Base-by-base conservation (phyloP, 2,329 filamentous ascomycete species). In the Pseudovirgaria hyperparasitica region DNA sequence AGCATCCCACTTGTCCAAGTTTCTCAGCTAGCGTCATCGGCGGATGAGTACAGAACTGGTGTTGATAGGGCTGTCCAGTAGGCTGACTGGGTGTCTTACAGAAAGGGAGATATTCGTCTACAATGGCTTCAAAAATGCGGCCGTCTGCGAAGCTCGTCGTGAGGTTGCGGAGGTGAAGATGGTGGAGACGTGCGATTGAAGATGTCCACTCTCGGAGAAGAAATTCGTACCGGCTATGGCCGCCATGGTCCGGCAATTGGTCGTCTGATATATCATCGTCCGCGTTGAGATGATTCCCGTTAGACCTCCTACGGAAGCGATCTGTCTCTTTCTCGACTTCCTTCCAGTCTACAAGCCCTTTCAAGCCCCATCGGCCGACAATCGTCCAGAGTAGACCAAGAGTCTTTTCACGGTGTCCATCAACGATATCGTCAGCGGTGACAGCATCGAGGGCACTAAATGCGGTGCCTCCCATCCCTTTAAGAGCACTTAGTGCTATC, bases 341-440 rank as follows among this genome's bases (percentile, higher is more conserved):
- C 5, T 55, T 44, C 60, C 65, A 70, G 37, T 76, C 63, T 2
- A 76, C 54, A 1, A 76, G 54, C 5, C 48, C 53, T 5, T 53
- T 46, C 6, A 76, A 49, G 2, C 70, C 70, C 52, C 64, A 68
- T 45, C 62, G 63, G 21, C 65, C 65, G 19, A 76, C 62, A 13
- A 77, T 52, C 4, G 58, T 56, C 71, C 71, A 76, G 5, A 78
- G 54, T 7, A 76, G 52, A 5, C 60, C 63, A 23, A 77, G 55
- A 0, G 71, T 76, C 46, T 70, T 75, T 40, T 77, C 72, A 6
- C 72, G 63, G 38, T 75, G 70, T 3, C 72, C 72, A 37, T 76
- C 63, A 5, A 77, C 69, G 24, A 77, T 65, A 29, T 76, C 68
- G 20, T 68, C 63, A 0, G 71, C 60, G 9, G 50, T 57, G 19